Base-by-base conservation (phyloP, 805 yeast genomes). In the Ogataea thermomethanolica region DNA sequence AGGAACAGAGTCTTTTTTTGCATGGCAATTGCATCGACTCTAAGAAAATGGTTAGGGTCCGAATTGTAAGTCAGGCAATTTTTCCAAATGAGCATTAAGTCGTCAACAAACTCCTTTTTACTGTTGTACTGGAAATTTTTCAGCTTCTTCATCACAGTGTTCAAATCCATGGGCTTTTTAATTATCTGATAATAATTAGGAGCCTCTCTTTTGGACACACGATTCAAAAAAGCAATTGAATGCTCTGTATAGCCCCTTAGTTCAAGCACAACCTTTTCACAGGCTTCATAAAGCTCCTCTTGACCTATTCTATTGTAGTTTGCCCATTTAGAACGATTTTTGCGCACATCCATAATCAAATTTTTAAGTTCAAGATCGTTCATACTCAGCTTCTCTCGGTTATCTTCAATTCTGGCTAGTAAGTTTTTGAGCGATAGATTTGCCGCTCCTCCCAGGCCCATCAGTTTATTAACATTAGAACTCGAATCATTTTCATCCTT, bases 251-350 rank as follows among this genome's bases (percentile, higher is more conserved):
- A 87, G 6, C 91, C 86, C 56, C 99, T 74, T 24, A 93, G 67
- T 54, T 93, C 98, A 48, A 81, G 67, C 0, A 91, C 90, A 1
- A 93, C 99, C 56, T 89, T 90, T 54, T 93, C 99, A 55, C 97
- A 91, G 0, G 97, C 96, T 53, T 95, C 99, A 56, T 93, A 93
- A 15, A 93, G 72, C 60, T 95, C 99, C 58, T 93, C 99, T 64
- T 93, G 99, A 6, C 99, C 99, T 31, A 93, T 81, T 46, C 85
- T 74, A 43, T 90, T 95, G 57, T 93, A 97, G 43, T 86, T 86
- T 7, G 97, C 95, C 99, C 99, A 93, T 64, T 93, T 93, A 0
- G 98, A 95, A 44, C 98, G 70, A 57, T 90, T 91, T 54, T 90
- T 93, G 35, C 97, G 73, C 8, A 93, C 98, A 57, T 93, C 99